phyloP scores from a whole-genome alignment of 768 basidiomycete species.

The Russula sp. region DNA sequence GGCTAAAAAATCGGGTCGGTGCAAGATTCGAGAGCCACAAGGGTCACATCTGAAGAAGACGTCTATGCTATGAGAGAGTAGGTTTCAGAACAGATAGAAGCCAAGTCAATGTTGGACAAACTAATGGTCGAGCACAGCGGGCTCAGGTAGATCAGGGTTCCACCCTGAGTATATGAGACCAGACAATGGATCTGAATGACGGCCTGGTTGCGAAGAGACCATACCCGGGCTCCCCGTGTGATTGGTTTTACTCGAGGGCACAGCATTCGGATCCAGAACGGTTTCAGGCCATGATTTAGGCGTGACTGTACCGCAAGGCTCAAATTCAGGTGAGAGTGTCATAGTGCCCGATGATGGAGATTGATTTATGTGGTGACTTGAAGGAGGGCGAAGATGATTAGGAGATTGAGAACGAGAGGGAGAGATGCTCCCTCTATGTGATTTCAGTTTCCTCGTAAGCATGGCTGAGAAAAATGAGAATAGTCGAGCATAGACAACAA shows the following conservation, averaged over 20 bases:
- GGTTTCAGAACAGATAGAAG: neutral
- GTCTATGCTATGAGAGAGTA: conserved; percentile 50
- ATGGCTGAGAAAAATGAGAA: conserved; percentile 37
- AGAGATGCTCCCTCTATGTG: conserved; percentile 36
- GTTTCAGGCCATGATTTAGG: conserved; percentile 26
- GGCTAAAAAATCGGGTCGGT: conserved; percentile 71
- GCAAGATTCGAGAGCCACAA: conserved; percentile 76
- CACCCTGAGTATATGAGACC: conserved; percentile 70
- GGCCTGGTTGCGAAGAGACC: conserved; percentile 24
- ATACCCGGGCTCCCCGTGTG: conserved; percentile 21
- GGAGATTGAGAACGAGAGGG: conserved; percentile 34
- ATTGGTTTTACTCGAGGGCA: conserved; percentile 21
- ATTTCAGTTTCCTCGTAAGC: conserved; percentile 55
- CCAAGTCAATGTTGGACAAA: conserved; percentile 31
- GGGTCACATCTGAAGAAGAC: conserved; percentile 87
- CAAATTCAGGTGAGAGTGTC: conserved; percentile 24
- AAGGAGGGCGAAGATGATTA: conserved; percentile 18
- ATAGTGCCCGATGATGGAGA: conserved; percentile 19
- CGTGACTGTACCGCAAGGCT: conserved; percentile 19
- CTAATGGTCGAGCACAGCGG: conserved; percentile 67
- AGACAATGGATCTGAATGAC: conserved; percentile 48
- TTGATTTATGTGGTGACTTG: neutral
- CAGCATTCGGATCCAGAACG: conserved; percentile 22
- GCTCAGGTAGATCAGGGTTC: conserved; percentile 81
- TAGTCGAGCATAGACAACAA: conserved; percentile 14